Evolutionary conservation across 2,329 filamentous ascomycete species (phyloP), one percentile per base, ranked within the genome.

Genomic region (Colletotrichum noveboracense): DNA sequence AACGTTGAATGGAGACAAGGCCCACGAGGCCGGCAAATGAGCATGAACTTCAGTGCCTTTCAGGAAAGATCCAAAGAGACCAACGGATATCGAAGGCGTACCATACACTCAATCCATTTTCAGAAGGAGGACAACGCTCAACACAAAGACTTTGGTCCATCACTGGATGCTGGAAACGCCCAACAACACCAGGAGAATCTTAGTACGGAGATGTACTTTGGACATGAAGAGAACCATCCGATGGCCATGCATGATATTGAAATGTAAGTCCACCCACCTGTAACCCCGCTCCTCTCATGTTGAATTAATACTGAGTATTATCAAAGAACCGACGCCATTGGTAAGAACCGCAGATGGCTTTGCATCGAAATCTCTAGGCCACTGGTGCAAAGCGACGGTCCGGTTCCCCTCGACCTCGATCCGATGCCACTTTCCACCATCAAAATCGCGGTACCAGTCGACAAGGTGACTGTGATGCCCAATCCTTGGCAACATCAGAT

Each of bases 371-470:
- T 76, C 13, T 65, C 38, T 28, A 66, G 67, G 43, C 67, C 67
- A 24, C 43, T 77, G 26, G 48, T 66, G 18, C 28, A 58, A 6
- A 62, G 36, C 55, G 16, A 28, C 7, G 76, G 76, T 16, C 56
- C 34, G 12, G 48, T 55, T 28, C 76, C 74, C 9, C 34, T 32
- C 16, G 74, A 77, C 24, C 65, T 77, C 14, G 32, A 66, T 2
- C 67, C 70, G 8, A 75, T 77, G 71, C 76, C 76, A 9, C 38
- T 28, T 34, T 71, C 66, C 2, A 66, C 48, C 12, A 55, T 77
- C 36, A 74, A 65, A 24, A 69, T 77, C 34, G 75, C 76, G 26
- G 68, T 70, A 26, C 71, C 75, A 10, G 48, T n/a, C 18, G 75
- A 69, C 14, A 77, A 73, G 13, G 43, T 76, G n/a, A 38, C 21